Base-by-base conservation (phyloP, 75 land plant species). In the Cunninghamia lanceolata region DNA sequence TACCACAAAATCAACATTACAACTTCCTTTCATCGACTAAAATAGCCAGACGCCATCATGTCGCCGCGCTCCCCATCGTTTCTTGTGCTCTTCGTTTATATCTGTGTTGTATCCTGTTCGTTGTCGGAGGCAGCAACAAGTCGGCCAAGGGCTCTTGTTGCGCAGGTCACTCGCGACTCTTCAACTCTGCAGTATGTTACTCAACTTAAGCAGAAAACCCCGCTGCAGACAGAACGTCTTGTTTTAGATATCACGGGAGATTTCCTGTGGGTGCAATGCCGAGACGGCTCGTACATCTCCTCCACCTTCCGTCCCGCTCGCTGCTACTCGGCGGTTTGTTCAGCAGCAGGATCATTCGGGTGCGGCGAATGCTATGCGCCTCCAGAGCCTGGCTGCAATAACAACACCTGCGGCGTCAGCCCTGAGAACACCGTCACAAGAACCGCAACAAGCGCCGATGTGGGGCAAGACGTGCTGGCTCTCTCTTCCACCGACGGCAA, bases 241-340 rank as follows among this genome's bases (percentile, higher is more conserved):
- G 88, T 82, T 25, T 46, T 90, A 38, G 89, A 90, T 50, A 85
- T 90, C 80, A 81, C 79, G 2, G 85, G 85, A 59, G 81, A 74
- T 7, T 85, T 86, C 28, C 21, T 87, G 21, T 90, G 91, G 91
- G 35, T 86, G 28, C 78, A 85, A 79, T 90, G 87, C 54, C 45
- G 56, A 32, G 4, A 45, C 8, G 66, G 6, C 5, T 13, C 77
- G 2, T 88, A 88, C 47, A 9, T 0, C 8, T 85, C 90, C 2
- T 71, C 80, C 74, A 63, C 88, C n/a, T 88, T 54, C 89, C 82
- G 86, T 0, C 89, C 89, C 34, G 71, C 43, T 8, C 86, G 32
- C 45, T 88, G 89, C 82, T 1, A 86, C 50, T 32, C 89, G 8
- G 82, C 83, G 25, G 40, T 28, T 9, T 88, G 89, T 73, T 21